These are phyloP conservation scores for Phytophthora ohioensis DNA, from an alignment of 352 stramenopile genomes.

Conservation along the genomic window DNA sequence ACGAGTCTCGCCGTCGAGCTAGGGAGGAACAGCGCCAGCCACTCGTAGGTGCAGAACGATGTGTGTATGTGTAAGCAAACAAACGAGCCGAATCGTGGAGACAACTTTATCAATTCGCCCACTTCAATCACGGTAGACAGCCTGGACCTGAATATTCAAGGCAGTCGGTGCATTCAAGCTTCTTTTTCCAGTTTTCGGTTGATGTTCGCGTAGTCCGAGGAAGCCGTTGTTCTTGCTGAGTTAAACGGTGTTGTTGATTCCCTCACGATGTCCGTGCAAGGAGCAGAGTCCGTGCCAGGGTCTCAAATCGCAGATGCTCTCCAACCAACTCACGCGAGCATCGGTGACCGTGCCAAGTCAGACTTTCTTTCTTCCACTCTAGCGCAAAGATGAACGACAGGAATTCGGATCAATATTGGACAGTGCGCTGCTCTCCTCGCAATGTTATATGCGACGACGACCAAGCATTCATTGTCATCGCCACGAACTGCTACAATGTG, in stretches of 20 bases:
- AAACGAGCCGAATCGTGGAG: not conserved
- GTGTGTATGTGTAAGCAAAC: conserved; percentile 27
- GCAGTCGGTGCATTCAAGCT: conserved; percentile 24
- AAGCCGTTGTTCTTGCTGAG: conserved; percentile 21
- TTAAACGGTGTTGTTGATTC: not conserved
- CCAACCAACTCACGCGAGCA: too few relatives aligned
- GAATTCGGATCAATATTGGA: conserved; percentile 21
- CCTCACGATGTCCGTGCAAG: not conserved
- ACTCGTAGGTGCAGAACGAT: conserved; percentile 15
- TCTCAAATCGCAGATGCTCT: not conserved
- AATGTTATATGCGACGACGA: conserved; percentile 8
- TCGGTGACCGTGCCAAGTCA: too few relatives aligned
- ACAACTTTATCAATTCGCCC: too few relatives aligned
- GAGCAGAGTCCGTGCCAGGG: not conserved
- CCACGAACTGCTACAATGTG: conserved; percentile 31
- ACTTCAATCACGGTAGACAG: too few relatives aligned
- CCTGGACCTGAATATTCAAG: not conserved
- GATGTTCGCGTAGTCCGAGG: not conserved
- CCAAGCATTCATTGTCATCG: conserved; percentile 24
- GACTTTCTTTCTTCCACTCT: too few relatives aligned
- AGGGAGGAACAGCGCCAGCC: conserved; percentile 30
- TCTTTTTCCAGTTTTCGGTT: conserved; percentile 10
- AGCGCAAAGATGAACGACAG: conserved; percentile 7
- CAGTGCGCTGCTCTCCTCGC: conserved; percentile 17
- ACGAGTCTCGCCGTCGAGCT: conserved; percentile 33